A percentile compares a stretch with the other conserved stretches of the same genome.
phyloP scores from a whole-genome alignment of 176 grass and related monocot species.

The Oryza brachyantha region DNA sequence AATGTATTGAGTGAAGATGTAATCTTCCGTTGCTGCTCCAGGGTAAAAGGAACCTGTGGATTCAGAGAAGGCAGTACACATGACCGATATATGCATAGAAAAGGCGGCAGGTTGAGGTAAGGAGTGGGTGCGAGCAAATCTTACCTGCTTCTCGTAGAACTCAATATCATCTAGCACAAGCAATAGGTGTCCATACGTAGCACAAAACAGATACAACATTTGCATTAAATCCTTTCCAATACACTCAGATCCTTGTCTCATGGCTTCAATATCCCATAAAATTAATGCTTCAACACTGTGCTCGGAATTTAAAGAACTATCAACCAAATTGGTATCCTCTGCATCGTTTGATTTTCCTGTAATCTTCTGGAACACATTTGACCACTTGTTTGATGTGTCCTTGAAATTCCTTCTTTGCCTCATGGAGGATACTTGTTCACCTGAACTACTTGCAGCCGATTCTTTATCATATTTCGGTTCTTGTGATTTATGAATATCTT shows the following conservation, averaged over 20 bases:
- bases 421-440: constrained; percentile 44
- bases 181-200: constrained; percentile 80
- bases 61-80: constrained; percentile 17
- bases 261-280: constrained; percentile 78
- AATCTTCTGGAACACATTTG: constrained; percentile 86
- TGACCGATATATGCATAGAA: background rate
- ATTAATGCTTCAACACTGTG: constrained; percentile 50
- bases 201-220: constrained; percentile 87
- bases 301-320: constrained; percentile 39
- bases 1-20: constrained; percentile 85
- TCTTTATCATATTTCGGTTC: constrained; percentile 45
- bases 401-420: constrained; percentile 63
- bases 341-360: constrained; percentile 63
- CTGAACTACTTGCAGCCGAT: constrained; percentile 40
- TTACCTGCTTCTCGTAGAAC: constrained; percentile 96
- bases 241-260: constrained; percentile 67
- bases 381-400: constrained; percentile 85
- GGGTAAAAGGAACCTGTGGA: constrained; percentile 73
- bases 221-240: constrained; percentile 54
- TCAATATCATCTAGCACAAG: constrained; percentile 97
- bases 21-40: constrained; percentile 80
- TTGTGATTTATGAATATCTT: constrained; percentile 30
- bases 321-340: constrained; percentile 39
- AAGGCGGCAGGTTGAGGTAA: background rate
- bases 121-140: background rate